Percentiles rank a stretch among this genome's conserved stretches.
These are phyloP conservation scores for Talaromyces sp. DNA, from an alignment of 2,329 filamentous ascomycete genomes.

Conservation along the genomic window DNA sequence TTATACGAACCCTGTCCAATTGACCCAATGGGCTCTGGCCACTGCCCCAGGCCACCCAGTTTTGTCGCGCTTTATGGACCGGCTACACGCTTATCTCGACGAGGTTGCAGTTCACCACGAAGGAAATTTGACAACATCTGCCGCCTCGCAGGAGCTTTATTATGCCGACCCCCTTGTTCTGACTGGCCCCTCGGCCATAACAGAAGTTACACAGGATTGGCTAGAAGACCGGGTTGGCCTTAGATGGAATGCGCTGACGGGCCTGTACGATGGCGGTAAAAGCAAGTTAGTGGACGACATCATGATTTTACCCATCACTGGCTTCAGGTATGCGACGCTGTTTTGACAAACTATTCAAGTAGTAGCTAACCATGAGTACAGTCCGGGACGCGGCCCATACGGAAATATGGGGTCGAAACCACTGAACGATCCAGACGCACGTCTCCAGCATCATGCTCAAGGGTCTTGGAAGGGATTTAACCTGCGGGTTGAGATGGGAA, in stretches of 20 bases:
- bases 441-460: constrained; percentile 26
- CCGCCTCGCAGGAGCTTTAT: constrained; percentile 14
- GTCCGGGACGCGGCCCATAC: constrained; percentile 23
- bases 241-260: constrained; percentile 28
- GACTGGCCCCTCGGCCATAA: constrained; percentile 29
- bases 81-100: constrained; percentile 13
- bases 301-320: constrained; percentile 30
- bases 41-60: constrained; percentile 23
- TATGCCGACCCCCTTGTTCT: constrained; percentile 24
- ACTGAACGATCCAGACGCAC: constrained; percentile 22
- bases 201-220: constrained; percentile 20
- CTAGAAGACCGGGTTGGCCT: constrained; percentile 19
- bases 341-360: not conserved
- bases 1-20: constrained; percentile 27
- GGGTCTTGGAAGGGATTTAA: constrained; percentile 27
- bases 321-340: constrained; percentile 25
- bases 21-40: constrained; percentile 31
- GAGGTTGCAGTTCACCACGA: constrained; percentile 11
- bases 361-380: constrained; percentile 6
- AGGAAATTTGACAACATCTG: constrained; percentile 10
- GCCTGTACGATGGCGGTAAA: constrained; percentile 23
- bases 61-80: constrained; percentile 23
- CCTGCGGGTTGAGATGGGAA: constrained; percentile 24
- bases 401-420: constrained; percentile 31
- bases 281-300: constrained; percentile 28